A percentile compares a stretch with the other conserved stretches of the same genome.
phyloP scores from a whole-genome alignment of 768 basidiomycete species.

The Boletus barrowsii region DNA sequence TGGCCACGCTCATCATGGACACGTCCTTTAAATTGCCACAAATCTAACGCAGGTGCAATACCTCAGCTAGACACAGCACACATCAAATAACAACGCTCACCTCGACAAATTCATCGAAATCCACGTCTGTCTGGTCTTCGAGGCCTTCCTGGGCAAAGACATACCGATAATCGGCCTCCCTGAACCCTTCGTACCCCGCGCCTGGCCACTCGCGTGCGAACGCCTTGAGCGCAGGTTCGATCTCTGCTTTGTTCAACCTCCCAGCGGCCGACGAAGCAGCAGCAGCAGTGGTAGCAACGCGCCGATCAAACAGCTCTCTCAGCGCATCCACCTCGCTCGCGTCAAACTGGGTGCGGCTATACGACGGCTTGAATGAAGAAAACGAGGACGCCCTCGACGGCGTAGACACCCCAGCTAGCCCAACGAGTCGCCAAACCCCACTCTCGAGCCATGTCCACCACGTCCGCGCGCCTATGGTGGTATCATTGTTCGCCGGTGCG shows the following conservation, averaged over 20 bases:
- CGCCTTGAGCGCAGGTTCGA: constrained; percentile 43
- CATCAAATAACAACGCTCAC: constrained; percentile 21
- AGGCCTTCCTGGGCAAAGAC: constrained; percentile 78
- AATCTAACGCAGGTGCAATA: constrained; percentile 40
- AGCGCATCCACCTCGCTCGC: constrained; percentile 47
- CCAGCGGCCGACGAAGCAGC: constrained; percentile 6
- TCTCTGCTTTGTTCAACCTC: constrained; percentile 38
- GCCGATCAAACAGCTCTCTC: constrained; percentile 34
- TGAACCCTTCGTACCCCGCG: constrained; percentile 56
- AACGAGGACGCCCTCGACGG: too few species aligned
- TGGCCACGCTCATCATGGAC: constrained; percentile 41
- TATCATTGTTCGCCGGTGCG: constrained; percentile 36
- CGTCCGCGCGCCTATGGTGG: constrained; percentile 3
- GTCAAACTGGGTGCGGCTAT: constrained; percentile 54
- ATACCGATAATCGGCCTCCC: constrained; percentile 64
- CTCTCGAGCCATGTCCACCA: constrained; percentile 16
- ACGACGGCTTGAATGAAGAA: constrained; percentile 25
- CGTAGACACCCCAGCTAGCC: constrained; percentile 10
- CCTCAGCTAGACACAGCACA: constrained; percentile 21
- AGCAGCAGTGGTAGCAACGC: not conserved
- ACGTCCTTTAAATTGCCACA: constrained; percentile 74
- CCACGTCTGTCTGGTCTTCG: constrained; percentile 49
- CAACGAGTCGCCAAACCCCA: constrained; percentile 21
- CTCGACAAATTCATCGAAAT: constrained; percentile 87
- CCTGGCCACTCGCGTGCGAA: constrained; percentile 35